Evolutionary conservation across 805 yeast genomes (phyloP), one percentile per base, ranked within the genome.

Genomic region (Saturnispora silvae): DNA sequence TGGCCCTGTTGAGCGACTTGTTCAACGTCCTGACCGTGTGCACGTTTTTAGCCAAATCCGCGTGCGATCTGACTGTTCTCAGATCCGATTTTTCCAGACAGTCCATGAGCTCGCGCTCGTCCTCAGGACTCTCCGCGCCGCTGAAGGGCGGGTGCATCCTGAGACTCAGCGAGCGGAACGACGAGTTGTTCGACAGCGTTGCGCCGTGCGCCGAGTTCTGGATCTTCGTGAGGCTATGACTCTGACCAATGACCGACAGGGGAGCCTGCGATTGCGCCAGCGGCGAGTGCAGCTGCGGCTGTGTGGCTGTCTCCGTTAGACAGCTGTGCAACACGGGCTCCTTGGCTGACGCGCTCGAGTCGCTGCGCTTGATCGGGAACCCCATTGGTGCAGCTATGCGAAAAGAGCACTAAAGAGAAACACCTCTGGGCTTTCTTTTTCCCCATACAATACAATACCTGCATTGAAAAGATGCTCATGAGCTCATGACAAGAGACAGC

Each of bases 11-110:
- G 27, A 82, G 59, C 53, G 79, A 79, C 44, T 75, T 77, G n/a
- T 83, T 80, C 41, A 82, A 62, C 63, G 77, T 67, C 32, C 92
- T 65, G 5, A 82, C 87, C 3, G 85, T 86, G 52, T 81, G 80
- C 4, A 86, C 92, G 7, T 89, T 79, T 44, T 81, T 79, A 2
- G 86, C 83, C 47, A 81, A 60, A 49, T 80, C 81, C 7, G 82
- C 77, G 56, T 82, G 92, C 1, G 84, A 74, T 38, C 68, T 68
- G 25, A 75, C 81, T 2, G 70, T 63, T 40, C 68, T 65, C 35
- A 77, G 54, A 32, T 70, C 72, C 17, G 34, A 30, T 9, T 25
- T 30, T 9, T 19, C 39, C 39, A 36, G 39, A 18, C 31, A 36
- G 14, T 30, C 31, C 15, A 36, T 36, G 6, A 36, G 31, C 13